These are phyloP conservation scores for Phtheirospermum japonicum DNA, from an alignment of 257 asterid genomes.

Conservation along the genomic window DNA sequence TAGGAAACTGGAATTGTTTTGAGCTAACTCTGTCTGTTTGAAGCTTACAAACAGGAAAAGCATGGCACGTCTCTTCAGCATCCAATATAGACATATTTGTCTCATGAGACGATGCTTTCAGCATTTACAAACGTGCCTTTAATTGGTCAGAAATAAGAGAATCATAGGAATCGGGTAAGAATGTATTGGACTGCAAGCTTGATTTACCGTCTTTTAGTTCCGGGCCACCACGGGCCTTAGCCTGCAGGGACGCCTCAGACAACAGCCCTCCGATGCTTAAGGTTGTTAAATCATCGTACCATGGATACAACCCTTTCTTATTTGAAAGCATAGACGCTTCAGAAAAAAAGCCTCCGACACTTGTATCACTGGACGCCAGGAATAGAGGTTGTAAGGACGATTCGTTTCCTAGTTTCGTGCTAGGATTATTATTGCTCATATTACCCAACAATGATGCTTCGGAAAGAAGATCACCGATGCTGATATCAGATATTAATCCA, in stretches of 20 bases:
- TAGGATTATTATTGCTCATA: too few species aligned
- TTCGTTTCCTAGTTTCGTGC: too few species aligned
- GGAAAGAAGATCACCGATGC: too few species aligned
- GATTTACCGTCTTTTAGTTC: constrained; percentile 39
- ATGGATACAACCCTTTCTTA: constrained; percentile 45
- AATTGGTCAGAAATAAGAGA: constrained; percentile 39
- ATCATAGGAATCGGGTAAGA: constrained; percentile 40
- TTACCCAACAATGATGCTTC: too few species aligned
- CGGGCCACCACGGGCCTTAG: constrained; percentile 37
- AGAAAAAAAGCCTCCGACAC: too few species aligned
- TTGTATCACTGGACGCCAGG: too few species aligned
- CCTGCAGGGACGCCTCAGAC: constrained; percentile 65
- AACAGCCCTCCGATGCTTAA: constrained; percentile 85
- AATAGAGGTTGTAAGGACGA: too few species aligned
- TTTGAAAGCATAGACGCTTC: too few species aligned
- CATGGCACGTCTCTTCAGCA: constrained; percentile 97
- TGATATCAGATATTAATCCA: constrained; percentile 35
- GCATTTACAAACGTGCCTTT: constrained; percentile 33
- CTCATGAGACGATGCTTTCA: constrained; percentile 39
- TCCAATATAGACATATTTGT: constrained; percentile 63
- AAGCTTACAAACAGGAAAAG: constrained; percentile 52
- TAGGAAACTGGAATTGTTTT: too few species aligned
- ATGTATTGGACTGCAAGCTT: constrained; percentile 33
- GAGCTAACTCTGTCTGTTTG: too few species aligned
- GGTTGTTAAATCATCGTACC: constrained; percentile 59